These are phyloP conservation scores for Westerdykella aurantiaca DNA, from an alignment of 2,329 filamentous ascomycete species.

Conservation along the genomic window DNA sequence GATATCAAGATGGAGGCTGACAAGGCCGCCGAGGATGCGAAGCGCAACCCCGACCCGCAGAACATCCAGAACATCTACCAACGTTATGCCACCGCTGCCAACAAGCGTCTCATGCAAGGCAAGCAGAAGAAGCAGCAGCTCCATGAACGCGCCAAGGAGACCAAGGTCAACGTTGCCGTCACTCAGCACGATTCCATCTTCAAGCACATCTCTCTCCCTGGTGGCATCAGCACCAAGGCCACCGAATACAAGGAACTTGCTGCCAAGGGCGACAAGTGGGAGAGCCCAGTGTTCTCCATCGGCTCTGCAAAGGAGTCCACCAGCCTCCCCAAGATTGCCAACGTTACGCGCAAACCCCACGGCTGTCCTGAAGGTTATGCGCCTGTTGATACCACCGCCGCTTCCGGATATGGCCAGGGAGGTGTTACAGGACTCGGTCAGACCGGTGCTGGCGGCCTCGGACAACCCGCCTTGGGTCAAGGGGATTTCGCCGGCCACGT, in stretches of 20 bases:
- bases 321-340: slow-evolving; percentile 57
- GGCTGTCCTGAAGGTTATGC: slow-evolving; percentile 35
- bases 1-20: slow-evolving; percentile 79
- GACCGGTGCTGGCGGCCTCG: slow-evolving; percentile 6
- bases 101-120: slow-evolving; percentile 66
- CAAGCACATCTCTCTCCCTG: slow-evolving; percentile 77
- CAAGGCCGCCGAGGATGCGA: slow-evolving; percentile 60
- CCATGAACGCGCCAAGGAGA: slow-evolving; percentile 50
- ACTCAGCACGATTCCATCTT: slow-evolving; percentile 90
- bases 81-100: slow-evolving; percentile 70
- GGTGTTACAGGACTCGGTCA: slow-evolving; percentile 14
- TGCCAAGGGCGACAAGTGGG: slow-evolving; percentile 84
- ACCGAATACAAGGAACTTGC: slow-evolving; percentile 89
- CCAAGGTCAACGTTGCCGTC: slow-evolving; percentile 74
- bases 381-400: slow-evolving; percentile 12
- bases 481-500: slow-evolving; percentile 42
- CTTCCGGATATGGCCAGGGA: slow-evolving; percentile 8
- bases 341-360: slow-evolving; percentile 57
- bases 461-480: slow-evolving; percentile 1
- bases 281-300: slow-evolving; percentile 88
- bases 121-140: slow-evolving; percentile 67
- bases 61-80: slow-evolving; percentile 77
- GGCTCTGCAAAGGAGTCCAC: slow-evolving; percentile 68
- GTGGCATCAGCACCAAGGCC: slow-evolving; percentile 86
- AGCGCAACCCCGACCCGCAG: slow-evolving; percentile 60